Conservation (phyloP, 768 basidiomycete genomes). For the Mycena latifolia region DNA sequence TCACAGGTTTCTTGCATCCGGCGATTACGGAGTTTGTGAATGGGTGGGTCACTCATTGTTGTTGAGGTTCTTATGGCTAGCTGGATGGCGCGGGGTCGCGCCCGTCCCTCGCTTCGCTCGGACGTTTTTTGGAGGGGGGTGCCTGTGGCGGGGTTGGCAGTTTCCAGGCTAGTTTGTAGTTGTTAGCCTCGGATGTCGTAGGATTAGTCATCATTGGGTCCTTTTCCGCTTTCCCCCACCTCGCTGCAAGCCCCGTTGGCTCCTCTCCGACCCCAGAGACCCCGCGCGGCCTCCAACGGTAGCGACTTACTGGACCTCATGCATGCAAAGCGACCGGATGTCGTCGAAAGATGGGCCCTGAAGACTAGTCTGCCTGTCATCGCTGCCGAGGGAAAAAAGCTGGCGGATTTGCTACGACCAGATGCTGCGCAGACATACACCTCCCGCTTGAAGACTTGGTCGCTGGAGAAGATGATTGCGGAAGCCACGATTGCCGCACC, state of each 20-base stretch:
- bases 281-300: too few relatives aligned
- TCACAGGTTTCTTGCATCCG: neutral
- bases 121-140: neutral
- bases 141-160: neutral
- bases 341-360: conserved; percentile 11
- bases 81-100: neutral
- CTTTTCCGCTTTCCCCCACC: too few relatives aligned
- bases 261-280: too few relatives aligned
- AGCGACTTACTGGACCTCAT: neutral
- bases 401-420: conserved; percentile 8
- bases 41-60: neutral
- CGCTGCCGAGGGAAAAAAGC: conserved; percentile 3
- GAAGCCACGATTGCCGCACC: conserved; percentile 6
- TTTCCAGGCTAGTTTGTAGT: too few relatives aligned
- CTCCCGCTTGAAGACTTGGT: neutral
- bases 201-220: too few relatives aligned
- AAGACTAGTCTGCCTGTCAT: neutral
- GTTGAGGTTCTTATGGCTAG: neutral
- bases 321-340: conserved; percentile 8
- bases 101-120: neutral
- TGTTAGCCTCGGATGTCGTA: too few relatives aligned
- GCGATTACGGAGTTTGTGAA: neutral
- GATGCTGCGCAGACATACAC: neutral
- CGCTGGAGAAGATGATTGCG: conserved; percentile 14
- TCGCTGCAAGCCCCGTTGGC: too few relatives aligned